Conservation (phyloP, 345 rosid species). For the Iberis pinnata region DNA sequence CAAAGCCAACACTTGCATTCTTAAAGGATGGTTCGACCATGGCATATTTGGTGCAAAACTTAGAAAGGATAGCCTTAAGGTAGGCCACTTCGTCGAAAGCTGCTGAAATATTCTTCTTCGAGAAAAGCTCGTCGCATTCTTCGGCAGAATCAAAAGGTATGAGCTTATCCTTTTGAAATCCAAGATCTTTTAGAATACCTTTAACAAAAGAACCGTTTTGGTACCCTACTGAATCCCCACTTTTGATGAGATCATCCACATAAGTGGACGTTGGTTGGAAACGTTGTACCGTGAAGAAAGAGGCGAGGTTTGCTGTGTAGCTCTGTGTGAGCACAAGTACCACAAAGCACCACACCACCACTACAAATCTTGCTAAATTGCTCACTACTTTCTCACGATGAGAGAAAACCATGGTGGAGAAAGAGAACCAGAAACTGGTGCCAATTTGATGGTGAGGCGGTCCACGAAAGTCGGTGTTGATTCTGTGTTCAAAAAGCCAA, state of each 20-base stretch:
- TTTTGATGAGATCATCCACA: conserved; percentile 10
- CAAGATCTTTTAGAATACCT: neutral
- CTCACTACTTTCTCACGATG: conserved; percentile 35
- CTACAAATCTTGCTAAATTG: conserved; percentile 35
- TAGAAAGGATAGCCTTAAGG: conserved; percentile 21
- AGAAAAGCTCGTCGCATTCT: conserved; percentile 19
- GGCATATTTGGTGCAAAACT: conserved; percentile 15
- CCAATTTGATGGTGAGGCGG: conserved; percentile 31
- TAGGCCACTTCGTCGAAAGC: conserved; percentile 33
- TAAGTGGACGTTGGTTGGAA: conserved; percentile 7
- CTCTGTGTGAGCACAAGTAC: conserved; percentile 35
- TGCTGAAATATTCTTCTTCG: conserved; percentile 30
- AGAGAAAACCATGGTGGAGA: conserved; percentile 31
- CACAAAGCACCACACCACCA: conserved; percentile 32
- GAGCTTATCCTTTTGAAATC: neutral
- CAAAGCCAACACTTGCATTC: conserved; percentile 43
- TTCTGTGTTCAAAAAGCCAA: conserved; percentile 69
- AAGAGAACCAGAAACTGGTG: conserved; percentile 32
- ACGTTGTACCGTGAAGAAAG: conserved; percentile 31
- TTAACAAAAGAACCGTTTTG: neutral
- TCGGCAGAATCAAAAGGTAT: neutral
- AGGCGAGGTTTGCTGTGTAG: conserved; percentile 40
- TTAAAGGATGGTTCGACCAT: conserved; percentile 19
- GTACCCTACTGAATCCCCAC: conserved; percentile 18
- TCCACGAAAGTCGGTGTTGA: conserved; percentile 58